These are phyloP conservation scores for Dimocarpus longan DNA, from an alignment of 345 rosid genomes.

Conservation along the genomic window DNA sequence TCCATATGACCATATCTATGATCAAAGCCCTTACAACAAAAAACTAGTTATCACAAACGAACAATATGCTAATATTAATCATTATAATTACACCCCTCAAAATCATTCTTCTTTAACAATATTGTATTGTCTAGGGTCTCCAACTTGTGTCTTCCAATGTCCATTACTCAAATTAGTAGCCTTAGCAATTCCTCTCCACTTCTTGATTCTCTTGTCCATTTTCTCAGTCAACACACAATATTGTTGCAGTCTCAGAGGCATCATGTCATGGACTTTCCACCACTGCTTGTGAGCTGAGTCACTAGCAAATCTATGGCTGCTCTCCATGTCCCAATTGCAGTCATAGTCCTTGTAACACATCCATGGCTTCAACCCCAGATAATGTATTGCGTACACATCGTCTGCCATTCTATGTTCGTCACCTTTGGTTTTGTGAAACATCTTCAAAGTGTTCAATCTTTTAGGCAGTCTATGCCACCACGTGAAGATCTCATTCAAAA, in stretches of 20 bases:
- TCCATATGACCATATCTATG: too few relatives aligned
- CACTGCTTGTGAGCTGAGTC: slow-evolving; percentile 61
- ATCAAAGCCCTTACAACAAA: too few relatives aligned
- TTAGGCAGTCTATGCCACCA: slow-evolving; percentile 88
- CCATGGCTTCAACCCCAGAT: slow-evolving; percentile 92
- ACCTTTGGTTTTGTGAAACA: slow-evolving; percentile 12
- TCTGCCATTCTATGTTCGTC: slow-evolving; percentile 15
- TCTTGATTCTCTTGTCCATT: slow-evolving; percentile 49
- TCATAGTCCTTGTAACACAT: slow-evolving; percentile 85
- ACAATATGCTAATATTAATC: too few relatives aligned
- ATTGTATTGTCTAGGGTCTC: slow-evolving; percentile 52
- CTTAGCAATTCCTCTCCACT: slow-evolving; percentile 59
- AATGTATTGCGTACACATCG: slow-evolving; percentile 53
- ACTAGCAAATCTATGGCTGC: slow-evolving; percentile 52
- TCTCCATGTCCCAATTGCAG: slow-evolving; percentile 75
- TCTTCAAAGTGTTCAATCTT: slow-evolving; percentile 55
- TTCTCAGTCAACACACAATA: slow-evolving; percentile 56
- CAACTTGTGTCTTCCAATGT: slow-evolving; percentile 66
- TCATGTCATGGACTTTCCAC: slow-evolving; percentile 72
- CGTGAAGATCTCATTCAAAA: slow-evolving; percentile 69
- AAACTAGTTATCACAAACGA: too few relatives aligned
- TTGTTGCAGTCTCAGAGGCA: slow-evolving; percentile 53
- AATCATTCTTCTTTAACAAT: slow-evolving; percentile 17
- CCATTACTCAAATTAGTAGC: slow-evolving; percentile 41
- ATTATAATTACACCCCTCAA: too few relatives aligned